Evolutionary conservation across 805 yeast genomes (phyloP).

Genomic region (Kazachstania psychrophila): DNA sequence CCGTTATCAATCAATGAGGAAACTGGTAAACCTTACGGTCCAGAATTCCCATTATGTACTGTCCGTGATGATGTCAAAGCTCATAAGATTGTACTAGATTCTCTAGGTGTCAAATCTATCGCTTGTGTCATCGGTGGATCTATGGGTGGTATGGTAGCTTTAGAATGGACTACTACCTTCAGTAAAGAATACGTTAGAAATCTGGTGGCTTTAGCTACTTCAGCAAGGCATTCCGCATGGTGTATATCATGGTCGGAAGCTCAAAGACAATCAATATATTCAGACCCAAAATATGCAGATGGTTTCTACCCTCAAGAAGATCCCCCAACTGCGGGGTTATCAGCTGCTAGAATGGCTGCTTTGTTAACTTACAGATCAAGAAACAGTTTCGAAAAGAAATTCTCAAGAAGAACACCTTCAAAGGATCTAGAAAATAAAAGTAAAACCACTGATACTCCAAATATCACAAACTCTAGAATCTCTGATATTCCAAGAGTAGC

Average conservation of each 20-base stretch:
- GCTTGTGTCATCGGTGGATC: constrained; percentile 94
- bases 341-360: constrained; percentile 98
- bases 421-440: constrained; percentile 26
- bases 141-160: constrained; percentile 96
- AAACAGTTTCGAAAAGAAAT: constrained; percentile 81
- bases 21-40: constrained; percentile 75
- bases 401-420: constrained; percentile 74
- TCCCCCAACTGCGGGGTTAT: constrained; percentile 77
- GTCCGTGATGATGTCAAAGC: constrained; percentile 86
- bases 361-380: constrained; percentile 85
- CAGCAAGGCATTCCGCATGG: constrained; percentile 96
- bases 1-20: constrained; percentile 77
- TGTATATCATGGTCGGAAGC: constrained; percentile 99
- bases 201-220: constrained; percentile 80
- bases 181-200: constrained; percentile 61
- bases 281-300: constrained; percentile 87
- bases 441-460: not conserved
- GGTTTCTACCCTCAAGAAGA: constrained; percentile 76
- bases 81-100: constrained; percentile 69
- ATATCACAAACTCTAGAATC: not conserved
- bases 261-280: constrained; percentile 89
- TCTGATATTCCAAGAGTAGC: not conserved
- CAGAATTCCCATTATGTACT: constrained; percentile 88
- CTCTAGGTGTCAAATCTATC: constrained; percentile 64
- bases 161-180: constrained; percentile 65